Conservation (phyloP, 2,329 filamentous ascomycete genomes). For the Macrophomina tecta region DNA sequence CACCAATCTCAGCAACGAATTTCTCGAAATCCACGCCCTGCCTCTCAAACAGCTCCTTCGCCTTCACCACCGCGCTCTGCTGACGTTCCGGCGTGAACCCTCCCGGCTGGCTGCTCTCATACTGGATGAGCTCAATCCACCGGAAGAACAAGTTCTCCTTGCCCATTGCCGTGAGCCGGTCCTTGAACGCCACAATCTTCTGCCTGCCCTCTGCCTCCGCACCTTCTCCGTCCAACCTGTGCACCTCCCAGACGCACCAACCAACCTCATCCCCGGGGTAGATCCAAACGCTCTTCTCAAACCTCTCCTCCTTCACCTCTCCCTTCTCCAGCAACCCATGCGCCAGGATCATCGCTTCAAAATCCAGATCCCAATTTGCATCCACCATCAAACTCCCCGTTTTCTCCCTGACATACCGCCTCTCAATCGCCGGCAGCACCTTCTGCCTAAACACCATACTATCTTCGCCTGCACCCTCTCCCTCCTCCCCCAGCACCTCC, state of each 20-base stretch:
- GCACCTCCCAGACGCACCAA: constrained; percentile 73
- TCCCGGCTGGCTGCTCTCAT: constrained; percentile 77
- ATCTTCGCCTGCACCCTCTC: constrained; percentile 54
- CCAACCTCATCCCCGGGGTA: constrained; percentile 38
- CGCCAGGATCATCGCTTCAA: constrained; percentile 77
- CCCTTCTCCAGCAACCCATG: constrained; percentile 72
- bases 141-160: constrained; percentile 91
- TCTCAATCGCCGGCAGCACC: constrained; percentile 72
- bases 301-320: constrained; percentile 65
- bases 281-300: constrained; percentile 68
- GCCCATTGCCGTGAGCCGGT: constrained; percentile 73
- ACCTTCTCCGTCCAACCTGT: constrained; percentile 56
- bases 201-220: constrained; percentile 68
- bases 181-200: constrained; percentile 81
- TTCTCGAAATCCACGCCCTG: constrained; percentile 82
- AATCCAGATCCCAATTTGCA: constrained; percentile 86
- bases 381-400: constrained; percentile 89
- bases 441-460: constrained; percentile 64
- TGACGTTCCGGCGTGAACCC: constrained; percentile 80
- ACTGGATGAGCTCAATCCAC: constrained; percentile 93
- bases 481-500: constrained; percentile 57
- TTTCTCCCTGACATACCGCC: constrained; percentile 72
- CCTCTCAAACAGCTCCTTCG: constrained; percentile 74
- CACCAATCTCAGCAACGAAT: constrained; percentile 75
- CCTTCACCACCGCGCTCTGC: constrained; percentile 72